These are phyloP conservation scores for Sphagnurus paluster DNA, from an alignment of 1,284 basidiomycete genomes.

Conservation along the genomic window DNA sequence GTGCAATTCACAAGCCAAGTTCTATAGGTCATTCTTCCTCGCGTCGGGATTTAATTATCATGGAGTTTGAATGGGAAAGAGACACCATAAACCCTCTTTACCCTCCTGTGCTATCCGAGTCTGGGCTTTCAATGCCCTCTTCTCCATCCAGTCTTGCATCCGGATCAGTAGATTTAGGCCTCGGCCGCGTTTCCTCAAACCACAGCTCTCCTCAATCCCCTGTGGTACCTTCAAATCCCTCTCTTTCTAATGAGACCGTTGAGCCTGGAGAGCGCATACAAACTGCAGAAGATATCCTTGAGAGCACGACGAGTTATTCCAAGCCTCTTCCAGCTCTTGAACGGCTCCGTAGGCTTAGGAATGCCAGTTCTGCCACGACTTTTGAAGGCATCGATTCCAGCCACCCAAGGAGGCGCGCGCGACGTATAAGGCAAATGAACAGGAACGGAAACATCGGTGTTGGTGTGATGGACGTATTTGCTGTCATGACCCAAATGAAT, in stretches of 20 bases:
- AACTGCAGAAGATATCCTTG: slow-evolving; percentile 62
- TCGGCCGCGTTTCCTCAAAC: background rate
- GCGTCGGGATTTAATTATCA: slow-evolving; percentile 48
- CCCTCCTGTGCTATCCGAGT: slow-evolving; percentile 32
- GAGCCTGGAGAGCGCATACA: slow-evolving; percentile 50
- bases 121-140: background rate
- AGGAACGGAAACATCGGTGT: slow-evolving; percentile 35
- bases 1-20: slow-evolving; percentile 68
- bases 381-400: slow-evolving; percentile 1
- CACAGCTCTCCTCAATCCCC: background rate
- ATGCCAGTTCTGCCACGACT: slow-evolving; percentile 11
- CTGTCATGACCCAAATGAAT: slow-evolving; percentile 82
- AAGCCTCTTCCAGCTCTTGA: slow-evolving; percentile 78
- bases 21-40: slow-evolving; percentile 28
- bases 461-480: slow-evolving; percentile 81
- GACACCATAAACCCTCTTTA: slow-evolving; percentile 78
- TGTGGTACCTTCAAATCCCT: background rate
- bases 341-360: slow-evolving; percentile 54
- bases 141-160: background rate
- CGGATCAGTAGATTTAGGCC: background rate
- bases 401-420: slow-evolving; percentile 17
- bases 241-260: slow-evolving; percentile 30
- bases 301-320: slow-evolving; percentile 74
- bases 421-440: slow-evolving; percentile 23
- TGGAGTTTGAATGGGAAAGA: slow-evolving; percentile 84